A percentile compares a stretch with the other conserved stretches of the same genome.
Evolutionary conservation across 106 monocot species (phyloP).

Genomic region (Platanthera guangdongensis): DNA sequence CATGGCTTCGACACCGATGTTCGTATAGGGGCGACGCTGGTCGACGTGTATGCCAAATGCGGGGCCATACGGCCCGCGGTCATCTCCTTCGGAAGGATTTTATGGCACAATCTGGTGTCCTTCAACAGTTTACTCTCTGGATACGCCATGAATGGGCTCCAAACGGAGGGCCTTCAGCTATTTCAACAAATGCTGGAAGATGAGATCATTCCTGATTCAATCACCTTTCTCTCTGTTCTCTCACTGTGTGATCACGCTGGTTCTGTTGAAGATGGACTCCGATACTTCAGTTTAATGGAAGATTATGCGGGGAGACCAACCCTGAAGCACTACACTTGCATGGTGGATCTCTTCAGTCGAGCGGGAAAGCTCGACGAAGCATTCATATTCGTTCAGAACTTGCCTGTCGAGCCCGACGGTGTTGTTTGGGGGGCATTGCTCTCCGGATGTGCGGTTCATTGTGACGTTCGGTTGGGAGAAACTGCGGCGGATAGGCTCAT

Average conservation of each 20-base stretch:
- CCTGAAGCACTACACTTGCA: constrained; percentile 43
- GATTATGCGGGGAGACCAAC: constrained; percentile 22
- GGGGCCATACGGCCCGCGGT: constrained; percentile 25
- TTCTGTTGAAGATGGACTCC: constrained; percentile 22
- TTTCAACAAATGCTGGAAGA: constrained; percentile 25
- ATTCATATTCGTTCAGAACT: constrained; percentile 21
- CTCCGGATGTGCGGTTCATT: constrained; percentile 30
- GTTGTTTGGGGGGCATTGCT: constrained; percentile 52
- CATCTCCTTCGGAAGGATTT: constrained; percentile 28
- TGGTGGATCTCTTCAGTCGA: constrained; percentile 56
- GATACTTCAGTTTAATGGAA: constrained; percentile 37
- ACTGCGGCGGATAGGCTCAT: constrained; percentile 30
- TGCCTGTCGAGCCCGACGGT: constrained; percentile 51
- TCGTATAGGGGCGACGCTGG: constrained; percentile 33
- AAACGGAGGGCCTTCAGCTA: constrained; percentile 19
- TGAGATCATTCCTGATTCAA: constrained; percentile 28
- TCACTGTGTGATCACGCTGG: constrained; percentile 47
- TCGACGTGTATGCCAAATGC: constrained; percentile 56
- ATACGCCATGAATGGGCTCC: constrained; percentile 42
- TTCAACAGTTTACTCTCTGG: constrained; percentile 48
- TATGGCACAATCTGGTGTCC: constrained; percentile 31
- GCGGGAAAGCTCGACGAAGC: constrained; percentile 38
- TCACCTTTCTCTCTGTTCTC: constrained; percentile 43
- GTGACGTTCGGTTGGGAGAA: constrained; percentile 32
- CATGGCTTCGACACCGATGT: constrained; percentile 23